Base-by-base conservation (phyloP, 441 rosid genomes). In the Sinapis alba region DNA sequence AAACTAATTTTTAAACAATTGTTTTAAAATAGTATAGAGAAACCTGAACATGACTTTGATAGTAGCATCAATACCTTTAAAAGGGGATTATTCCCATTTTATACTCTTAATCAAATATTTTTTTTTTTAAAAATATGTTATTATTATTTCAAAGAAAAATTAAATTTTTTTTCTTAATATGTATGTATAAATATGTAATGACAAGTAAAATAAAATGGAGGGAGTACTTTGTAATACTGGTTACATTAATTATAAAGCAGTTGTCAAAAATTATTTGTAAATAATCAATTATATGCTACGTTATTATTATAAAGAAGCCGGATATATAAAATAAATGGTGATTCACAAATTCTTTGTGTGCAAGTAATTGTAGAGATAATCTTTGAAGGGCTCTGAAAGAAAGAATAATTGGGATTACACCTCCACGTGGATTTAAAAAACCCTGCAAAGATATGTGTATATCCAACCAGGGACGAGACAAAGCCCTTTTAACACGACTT, bases 351-450 rank as follows among this genome's bases (percentile, higher is more conserved):
- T 59, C 20, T 50, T 45, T 74, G 62, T 50, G 62, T 74, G 73
- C 73, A 74, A 75, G 73, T 66, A 60, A 74, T 19, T 43, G 16
- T 20, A 51, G 51, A 6, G 65, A 20, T 65, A 24, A 65, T 65
- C n/a, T 58, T 43, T 45, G 53, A 9, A 66, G 19, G 59, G 60
- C 19, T 27, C 43, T 18, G 65, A 43, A 65, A 65, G 9, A 56
- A 8, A 65, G 34, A 58, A 41, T 45, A 26, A 41, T 5, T 68
- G 30, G 15, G 47, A 34, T 26, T 62, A 5, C 10, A 54, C 21
- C 50, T 26, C 59, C 69, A 75, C 79, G 69, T 75, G 79, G 79
- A 38, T 50, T 21, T 34, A 61, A 58, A 11, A 18, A 27, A 62
- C 1, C 27, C 64, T 64, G 20, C 69, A 38, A 60, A 60, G 23